These are phyloP conservation scores for Hemileia vastatrix DNA, from an alignment of 1,284 basidiomycete species.

Conservation along the genomic window DNA sequence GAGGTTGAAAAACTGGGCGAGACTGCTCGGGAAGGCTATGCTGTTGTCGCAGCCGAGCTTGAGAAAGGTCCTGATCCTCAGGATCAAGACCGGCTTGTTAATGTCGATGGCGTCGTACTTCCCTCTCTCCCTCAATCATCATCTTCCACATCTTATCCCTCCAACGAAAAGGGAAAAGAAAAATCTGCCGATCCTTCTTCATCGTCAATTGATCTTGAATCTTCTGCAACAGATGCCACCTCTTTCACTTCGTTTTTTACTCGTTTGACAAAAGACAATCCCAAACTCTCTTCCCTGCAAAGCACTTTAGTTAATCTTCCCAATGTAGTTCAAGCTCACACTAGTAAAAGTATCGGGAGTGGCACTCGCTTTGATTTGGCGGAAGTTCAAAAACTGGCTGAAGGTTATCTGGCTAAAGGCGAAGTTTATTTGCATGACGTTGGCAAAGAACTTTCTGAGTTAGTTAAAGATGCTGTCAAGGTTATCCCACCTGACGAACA, in stretches of 20 bases:
- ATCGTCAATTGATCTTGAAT: background rate
- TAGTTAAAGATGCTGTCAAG: slow-evolving; percentile 14
- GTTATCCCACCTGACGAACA: slow-evolving; percentile 12
- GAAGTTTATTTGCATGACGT: slow-evolving; percentile 15
- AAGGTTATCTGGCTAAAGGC: slow-evolving; percentile 7
- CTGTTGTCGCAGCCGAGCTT: slow-evolving; percentile 1
- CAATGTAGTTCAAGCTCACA: background rate
- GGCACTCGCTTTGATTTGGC: slow-evolving; percentile 3
- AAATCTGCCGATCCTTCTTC: background rate
- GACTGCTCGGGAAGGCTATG: slow-evolving; percentile 8
- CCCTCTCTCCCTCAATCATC: background rate
- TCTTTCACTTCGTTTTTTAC: slow-evolving; percentile 3
- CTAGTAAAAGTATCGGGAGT: background rate
- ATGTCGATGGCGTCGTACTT: slow-evolving; percentile 7
- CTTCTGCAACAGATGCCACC: background rate
- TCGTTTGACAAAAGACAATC: slow-evolving; percentile 6
- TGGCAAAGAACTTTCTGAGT: slow-evolving; percentile 10
- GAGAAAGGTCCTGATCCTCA: slow-evolving; percentile 2
- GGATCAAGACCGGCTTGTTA: background rate
- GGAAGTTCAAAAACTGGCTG: slow-evolving; percentile 16
- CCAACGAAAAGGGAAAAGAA: slow-evolving; percentile 8
- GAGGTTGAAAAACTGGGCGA: slow-evolving; percentile 13
- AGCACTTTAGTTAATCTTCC: slow-evolving; percentile 5
- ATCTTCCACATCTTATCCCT: background rate
- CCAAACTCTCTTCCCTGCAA: slow-evolving; percentile 1